phyloP scores from a whole-genome alignment of 148 eudicot species.

The Camellia lanceoleosa region DNA sequence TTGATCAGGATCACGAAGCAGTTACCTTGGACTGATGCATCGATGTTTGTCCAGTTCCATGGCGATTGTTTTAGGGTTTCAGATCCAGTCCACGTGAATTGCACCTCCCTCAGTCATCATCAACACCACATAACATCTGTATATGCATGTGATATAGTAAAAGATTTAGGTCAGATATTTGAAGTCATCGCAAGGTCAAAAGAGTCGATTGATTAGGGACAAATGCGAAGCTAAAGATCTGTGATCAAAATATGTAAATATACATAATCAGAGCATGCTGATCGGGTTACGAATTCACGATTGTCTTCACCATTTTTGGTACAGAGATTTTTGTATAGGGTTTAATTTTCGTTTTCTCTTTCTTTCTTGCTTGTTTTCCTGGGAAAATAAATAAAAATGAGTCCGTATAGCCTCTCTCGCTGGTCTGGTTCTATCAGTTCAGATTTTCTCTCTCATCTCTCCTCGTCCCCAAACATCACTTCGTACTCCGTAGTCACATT shows the following conservation, averaged over 20 bases:
- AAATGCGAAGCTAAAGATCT: conserved; percentile 1
- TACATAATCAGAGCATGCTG: background rate
- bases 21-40: conserved; percentile 23
- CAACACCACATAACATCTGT: background rate
- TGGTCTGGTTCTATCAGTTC: conserved; percentile 5
- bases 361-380: background rate
- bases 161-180: background rate
- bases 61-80: conserved; percentile 29
- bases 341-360: conserved; percentile 1
- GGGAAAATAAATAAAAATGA: background rate
- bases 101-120: conserved; percentile 11
- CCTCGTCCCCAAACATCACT: background rate
- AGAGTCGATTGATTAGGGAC: conserved; percentile 7
- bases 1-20: conserved; percentile 14
- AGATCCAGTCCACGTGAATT: conserved; percentile 29
- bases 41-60: conserved; percentile 19
- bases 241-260: background rate
- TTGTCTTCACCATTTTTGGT: background rate
- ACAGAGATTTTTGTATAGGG: background rate
- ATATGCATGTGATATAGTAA: background rate
- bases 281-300: conserved; percentile 4
- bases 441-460: background rate
- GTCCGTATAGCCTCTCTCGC: background rate
- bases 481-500: background rate
- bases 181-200: background rate